A percentile compares a stretch with the other conserved stretches of the same genome.
These are phyloP conservation scores for Gossypium bickii DNA, from an alignment of 345 rosid genomes.

Conservation along the genomic window DNA sequence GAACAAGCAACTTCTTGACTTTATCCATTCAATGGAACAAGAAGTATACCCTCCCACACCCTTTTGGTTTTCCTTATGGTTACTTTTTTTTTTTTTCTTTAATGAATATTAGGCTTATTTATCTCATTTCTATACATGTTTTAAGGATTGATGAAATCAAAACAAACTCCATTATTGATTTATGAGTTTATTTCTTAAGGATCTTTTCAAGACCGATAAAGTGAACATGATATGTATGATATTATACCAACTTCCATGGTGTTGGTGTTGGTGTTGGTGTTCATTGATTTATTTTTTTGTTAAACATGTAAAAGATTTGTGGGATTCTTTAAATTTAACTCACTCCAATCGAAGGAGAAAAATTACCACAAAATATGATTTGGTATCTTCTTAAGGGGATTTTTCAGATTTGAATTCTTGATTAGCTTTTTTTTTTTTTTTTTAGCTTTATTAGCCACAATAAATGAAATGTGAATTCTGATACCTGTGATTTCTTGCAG, in stretches of 20 bases:
- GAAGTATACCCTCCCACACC: constrained; percentile 13
- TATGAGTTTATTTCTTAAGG: neutral
- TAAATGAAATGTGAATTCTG: neutral
- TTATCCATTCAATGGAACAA: constrained; percentile 18
- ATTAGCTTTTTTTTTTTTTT: neutral
- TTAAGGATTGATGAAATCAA: neutral
- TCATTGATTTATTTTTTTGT: neutral
- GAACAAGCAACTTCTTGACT: constrained; percentile 4
- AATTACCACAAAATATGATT: neutral
- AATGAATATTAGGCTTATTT: neutral
- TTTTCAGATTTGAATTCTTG: neutral
- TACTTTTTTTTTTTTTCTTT: too few relatives aligned
- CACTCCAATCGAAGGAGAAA: neutral
- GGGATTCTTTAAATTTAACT: neutral
- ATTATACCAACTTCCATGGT: neutral
- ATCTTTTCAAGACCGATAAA: neutral
- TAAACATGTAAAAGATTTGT: neutral
- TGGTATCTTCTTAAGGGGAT: neutral
- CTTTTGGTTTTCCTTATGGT: neutral
- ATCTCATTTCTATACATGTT: neutral
- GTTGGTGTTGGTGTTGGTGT: neutral
- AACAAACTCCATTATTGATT: neutral
- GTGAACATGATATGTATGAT: neutral
- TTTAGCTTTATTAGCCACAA: neutral
- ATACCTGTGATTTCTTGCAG: constrained; percentile 8